Conservation (phyloP, 2,329 filamentous ascomycete species). For the Aspergillus tanneri region DNA sequence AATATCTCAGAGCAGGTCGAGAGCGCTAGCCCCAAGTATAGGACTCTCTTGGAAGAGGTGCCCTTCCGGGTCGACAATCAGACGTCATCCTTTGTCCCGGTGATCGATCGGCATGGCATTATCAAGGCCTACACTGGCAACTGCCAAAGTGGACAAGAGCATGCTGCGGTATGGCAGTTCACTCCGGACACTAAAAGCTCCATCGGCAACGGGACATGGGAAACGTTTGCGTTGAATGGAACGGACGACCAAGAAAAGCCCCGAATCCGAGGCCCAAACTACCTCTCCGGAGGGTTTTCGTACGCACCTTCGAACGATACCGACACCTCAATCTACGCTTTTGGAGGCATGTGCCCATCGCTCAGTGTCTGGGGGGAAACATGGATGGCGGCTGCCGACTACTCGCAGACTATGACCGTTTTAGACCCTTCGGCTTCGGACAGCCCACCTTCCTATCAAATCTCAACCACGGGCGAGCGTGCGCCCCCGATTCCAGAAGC, state of each 20-base stretch:
- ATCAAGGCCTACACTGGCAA: slow-evolving; percentile 73
- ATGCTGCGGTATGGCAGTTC: slow-evolving; percentile 67
- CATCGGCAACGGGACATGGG: slow-evolving; percentile 58
- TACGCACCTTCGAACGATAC: slow-evolving; percentile 62
- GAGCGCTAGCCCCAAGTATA: slow-evolving; percentile 43
- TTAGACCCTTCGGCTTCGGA: slow-evolving; percentile 39
- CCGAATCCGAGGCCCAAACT: slow-evolving; percentile 51
- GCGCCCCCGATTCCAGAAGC: slow-evolving; percentile 76
- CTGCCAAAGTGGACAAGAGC: slow-evolving; percentile 58
- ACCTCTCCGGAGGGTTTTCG: slow-evolving; percentile 60
- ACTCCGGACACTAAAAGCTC: slow-evolving; percentile 45
- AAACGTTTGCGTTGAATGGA: slow-evolving; percentile 39
- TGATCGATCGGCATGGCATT: slow-evolving; percentile 65
- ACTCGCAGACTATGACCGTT: slow-evolving; percentile 77
- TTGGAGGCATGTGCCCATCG: slow-evolving; percentile 85
- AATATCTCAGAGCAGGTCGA: slow-evolving; percentile 62
- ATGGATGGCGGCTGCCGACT: slow-evolving; percentile 70
- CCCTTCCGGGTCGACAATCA: slow-evolving; percentile 41
- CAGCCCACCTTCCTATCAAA: slow-evolving; percentile 38
- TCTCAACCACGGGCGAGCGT: slow-evolving; percentile 51
- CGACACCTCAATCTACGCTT: slow-evolving; percentile 61
- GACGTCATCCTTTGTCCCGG: slow-evolving; percentile 66
- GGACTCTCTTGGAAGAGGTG: slow-evolving; percentile 26
- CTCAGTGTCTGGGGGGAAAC: slow-evolving; percentile 43
- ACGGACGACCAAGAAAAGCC: slow-evolving; percentile 36